These are phyloP conservation scores for Coemansia sp. DNA, from an alignment of 192 early-diverging fungal genomes.

Conservation along the genomic window DNA sequence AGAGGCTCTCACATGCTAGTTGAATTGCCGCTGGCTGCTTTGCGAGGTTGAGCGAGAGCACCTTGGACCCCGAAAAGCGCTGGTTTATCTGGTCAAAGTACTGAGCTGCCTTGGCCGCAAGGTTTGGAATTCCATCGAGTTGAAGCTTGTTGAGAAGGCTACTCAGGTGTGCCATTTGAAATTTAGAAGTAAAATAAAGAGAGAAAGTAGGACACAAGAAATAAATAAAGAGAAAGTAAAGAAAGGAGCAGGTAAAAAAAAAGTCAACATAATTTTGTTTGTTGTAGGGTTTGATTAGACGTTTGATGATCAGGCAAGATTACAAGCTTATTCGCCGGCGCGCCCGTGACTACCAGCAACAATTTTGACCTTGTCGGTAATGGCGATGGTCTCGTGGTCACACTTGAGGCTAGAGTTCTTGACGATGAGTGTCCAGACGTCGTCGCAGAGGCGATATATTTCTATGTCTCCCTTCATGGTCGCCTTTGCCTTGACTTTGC, in stretches of 20 bases:
- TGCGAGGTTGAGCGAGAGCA: constrained; percentile 24
- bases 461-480: constrained; percentile 78
- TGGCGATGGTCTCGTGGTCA: constrained; percentile 72
- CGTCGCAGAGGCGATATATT: constrained; percentile 93
- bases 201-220: background rate
- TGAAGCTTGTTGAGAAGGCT: constrained; percentile 33
- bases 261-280: background rate
- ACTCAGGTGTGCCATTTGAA: constrained; percentile 24
- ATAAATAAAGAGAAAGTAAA: background rate
- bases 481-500: constrained; percentile 74
- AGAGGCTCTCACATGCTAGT: constrained; percentile 49
- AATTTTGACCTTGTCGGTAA: constrained; percentile 89
- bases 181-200: background rate
- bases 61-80: constrained; percentile 20
- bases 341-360: constrained; percentile 52
- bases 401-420: constrained; percentile 80
- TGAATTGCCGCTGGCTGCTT: constrained; percentile 41
- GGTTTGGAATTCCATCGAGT: constrained; percentile 34
- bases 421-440: constrained; percentile 97
- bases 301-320: background rate
- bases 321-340: constrained; percentile 14
- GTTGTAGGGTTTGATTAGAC: background rate
- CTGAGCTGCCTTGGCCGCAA: constrained; percentile 45
- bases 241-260: background rate
- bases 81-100: constrained; percentile 42